Percentiles rank a stretch among this genome's conserved stretches.
Evolutionary conservation across 108 stramenopile genomes (phyloP).

Genomic region (Nannochloropsis gaditana): DNA sequence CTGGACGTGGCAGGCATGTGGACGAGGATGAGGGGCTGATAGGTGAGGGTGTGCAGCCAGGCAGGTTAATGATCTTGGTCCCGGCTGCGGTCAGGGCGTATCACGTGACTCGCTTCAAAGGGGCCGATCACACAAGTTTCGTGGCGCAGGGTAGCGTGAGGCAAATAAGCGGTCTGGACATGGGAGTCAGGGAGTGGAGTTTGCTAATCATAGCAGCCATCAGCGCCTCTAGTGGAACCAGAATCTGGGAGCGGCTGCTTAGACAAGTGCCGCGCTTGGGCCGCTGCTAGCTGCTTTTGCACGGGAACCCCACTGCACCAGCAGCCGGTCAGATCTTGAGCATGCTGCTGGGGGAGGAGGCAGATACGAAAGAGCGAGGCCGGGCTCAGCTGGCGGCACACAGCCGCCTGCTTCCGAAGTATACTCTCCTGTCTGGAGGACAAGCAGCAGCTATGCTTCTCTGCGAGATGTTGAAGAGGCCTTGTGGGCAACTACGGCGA

Average conservation of each 20-base stretch:
- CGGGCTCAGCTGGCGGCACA: background rate
- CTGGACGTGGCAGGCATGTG: background rate
- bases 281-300: background rate
- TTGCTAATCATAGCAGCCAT: too few species aligned
- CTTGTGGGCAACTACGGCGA: too few species aligned
- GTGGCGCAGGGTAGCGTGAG: too few species aligned
- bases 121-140: too few species aligned
- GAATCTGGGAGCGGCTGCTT: background rate
- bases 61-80: background rate
- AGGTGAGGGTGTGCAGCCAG: background rate
- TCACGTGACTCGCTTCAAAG: too few species aligned
- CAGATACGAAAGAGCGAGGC: background rate
- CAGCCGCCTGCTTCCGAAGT: background rate
- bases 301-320: background rate
- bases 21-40: background rate
- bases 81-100: background rate
- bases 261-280: background rate
- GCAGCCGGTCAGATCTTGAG: background rate
- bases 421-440: background rate
- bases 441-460: background rate
- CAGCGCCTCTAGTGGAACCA: too few species aligned
- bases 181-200: too few species aligned
- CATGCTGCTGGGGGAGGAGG: background rate
- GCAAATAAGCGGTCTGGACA: too few species aligned
- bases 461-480: background rate